Evolutionary conservation across 2,329 filamentous ascomycete genomes (phyloP).

Genomic region (Harringtonia lauricola): DNA sequence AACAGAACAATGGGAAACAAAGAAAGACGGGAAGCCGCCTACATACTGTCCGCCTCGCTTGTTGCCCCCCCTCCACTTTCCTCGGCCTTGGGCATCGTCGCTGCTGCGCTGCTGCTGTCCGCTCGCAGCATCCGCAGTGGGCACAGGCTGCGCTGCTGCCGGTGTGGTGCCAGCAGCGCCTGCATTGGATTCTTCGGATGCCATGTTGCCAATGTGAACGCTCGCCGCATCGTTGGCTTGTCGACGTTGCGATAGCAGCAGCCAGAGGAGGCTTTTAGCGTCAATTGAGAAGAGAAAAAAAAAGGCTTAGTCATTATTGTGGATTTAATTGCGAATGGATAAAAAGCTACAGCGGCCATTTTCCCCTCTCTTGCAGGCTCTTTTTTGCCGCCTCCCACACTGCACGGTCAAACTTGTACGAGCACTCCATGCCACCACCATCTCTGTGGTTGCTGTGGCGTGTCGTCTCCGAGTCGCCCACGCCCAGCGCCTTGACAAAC

Average conservation of each 20-base stretch:
- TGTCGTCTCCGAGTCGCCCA: background rate
- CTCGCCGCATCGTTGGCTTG: background rate
- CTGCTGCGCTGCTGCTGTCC: too few relatives aligned
- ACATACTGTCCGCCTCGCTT: slow-evolving; percentile 3
- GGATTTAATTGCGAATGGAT: too few relatives aligned
- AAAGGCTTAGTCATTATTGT: too few relatives aligned
- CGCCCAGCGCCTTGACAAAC: background rate
- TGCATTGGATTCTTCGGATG: too few relatives aligned
- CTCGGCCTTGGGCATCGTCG: too few relatives aligned
- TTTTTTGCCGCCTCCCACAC: background rate
- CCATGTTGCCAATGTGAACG: background rate
- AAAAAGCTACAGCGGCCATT: background rate
- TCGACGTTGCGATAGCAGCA: background rate
- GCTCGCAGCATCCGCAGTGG: too few relatives aligned
- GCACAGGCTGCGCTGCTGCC: too few relatives aligned
- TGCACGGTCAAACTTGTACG: background rate
- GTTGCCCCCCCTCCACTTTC: background rate
- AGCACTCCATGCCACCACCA: background rate
- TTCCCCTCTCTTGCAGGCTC: background rate
- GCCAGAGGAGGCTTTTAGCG: background rate
- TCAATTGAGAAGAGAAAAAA: too few relatives aligned
- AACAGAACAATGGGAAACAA: too few relatives aligned
- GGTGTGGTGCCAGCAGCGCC: too few relatives aligned
- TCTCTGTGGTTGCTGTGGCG: slow-evolving; percentile 1
- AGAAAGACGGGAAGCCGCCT: background rate